Base-by-base conservation (phyloP, 2,329 filamentous ascomycete species). In the Periconia digitata region DNA sequence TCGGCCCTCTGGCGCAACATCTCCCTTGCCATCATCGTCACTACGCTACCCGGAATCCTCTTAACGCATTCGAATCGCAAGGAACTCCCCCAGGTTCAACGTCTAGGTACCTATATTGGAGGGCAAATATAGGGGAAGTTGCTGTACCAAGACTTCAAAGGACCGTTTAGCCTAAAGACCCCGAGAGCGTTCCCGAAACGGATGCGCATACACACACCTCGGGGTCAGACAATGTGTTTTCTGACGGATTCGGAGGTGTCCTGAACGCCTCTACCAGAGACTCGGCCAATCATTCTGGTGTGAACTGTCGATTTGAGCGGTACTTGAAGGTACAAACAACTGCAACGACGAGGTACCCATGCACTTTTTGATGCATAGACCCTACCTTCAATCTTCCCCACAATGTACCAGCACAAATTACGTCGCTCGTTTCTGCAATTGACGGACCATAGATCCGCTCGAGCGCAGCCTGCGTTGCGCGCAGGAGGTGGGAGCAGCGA, bases 401-500 rank as follows among this genome's bases (percentile, higher is more conserved):
- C 60, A 64, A 56, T 60, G 51, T 57, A 43, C 56, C 56, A 56
- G 50, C 48, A 59, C 53, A 60, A 63, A 63, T 67, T 60, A 49
- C 54, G 56, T 51, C 53, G 44, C 54, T 60, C 51, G 52, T 52
- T 62, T 58, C 56, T 53, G 37, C 46, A 53, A 58, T 47, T 34
- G 46, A 55, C 46, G 44, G 44, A 46, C 35, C 50, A 53, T 52
- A 54, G 50, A 53, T 53, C 36, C 48, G 29, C 39, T 53, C 27
- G 43, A n/a, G 57, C 41, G 43, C 49, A 58, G 44, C 50, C 60
- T 44, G 37, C 52, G 43, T 58, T 51, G 59, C 52, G 50, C 57
- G 38, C 38, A 40, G 38, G n/a, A n/a, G n/a, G 8, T 12, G 53
- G 50, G 45, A 47, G 36, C 45, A 56, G 41, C 50, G 45, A 59